Evolutionary conservation across 2,329 filamentous ascomycete species (phyloP), one percentile per base, ranked within the genome.

Genomic region (Talaromyces sp.): DNA sequence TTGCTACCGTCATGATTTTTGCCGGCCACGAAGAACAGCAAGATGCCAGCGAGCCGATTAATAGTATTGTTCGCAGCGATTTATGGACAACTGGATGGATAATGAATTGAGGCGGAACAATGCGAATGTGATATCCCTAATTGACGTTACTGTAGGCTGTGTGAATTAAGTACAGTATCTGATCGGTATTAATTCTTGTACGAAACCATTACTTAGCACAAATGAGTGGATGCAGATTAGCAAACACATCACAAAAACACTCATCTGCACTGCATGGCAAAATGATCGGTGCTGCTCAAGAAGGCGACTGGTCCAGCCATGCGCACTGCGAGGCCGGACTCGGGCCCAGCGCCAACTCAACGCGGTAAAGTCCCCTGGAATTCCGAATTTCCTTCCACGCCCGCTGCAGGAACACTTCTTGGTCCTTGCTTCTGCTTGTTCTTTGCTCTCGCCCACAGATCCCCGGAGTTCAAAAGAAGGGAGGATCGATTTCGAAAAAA

Each of bases 321-420:
- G 14, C 14, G 38, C 13, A 17, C 8, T 41, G 38, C 14, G 38
- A 17, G 19, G 19, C 19, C 43, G n/a, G 43, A 13, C 21, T 24
- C 43, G n/a, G n/a, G 43, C n/a, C 19, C 43, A 24, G 43, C 43
- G 43, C 43, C 43, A 58, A 31, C 56, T 53, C 56, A 58, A 58
- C 49, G 26, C 13, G 57, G 50, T 59, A 54, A 59, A 46, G 50
- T 55, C 57, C 21, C 57, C 57, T 52, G 51, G 51, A 59, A n/a
- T n/a, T n/a, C n/a, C n/a, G n/a, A n/a, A n/a, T 35, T 27, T 24
- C 53, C 32, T 54, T 54, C 53, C 53, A 49, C 17, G 49, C 50
- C 55, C 38, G 35, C 38, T 35, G 24, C 56, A 31, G 56, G 56
- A 49, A 51, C 35, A 19, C 21, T 21, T 26, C 31, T 17, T 26